Base-by-base conservation (phyloP, 139 green algal genomes). In the Chlamydomonas sp. region DNA sequence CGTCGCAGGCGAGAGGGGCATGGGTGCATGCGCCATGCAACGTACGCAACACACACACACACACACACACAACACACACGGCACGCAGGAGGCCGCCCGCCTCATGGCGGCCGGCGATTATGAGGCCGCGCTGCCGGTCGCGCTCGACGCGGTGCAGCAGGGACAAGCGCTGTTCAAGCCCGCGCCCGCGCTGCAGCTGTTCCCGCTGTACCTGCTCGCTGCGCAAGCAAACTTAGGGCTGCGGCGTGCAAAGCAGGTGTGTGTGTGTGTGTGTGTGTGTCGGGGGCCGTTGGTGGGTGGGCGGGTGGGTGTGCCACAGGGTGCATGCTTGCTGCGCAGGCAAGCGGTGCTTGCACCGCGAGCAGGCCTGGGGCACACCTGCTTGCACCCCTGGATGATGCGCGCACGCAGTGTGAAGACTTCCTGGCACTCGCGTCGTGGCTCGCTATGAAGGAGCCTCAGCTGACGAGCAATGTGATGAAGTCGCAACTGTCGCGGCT, bases 341-440 rank as follows among this genome's bases (percentile, higher is more conserved):
- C n/a, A n/a, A n/a, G n/a, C n/a, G n/a, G n/a, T n/a, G n/a, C n/a
- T n/a, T n/a, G n/a, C 35, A 35, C 29, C 5, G n/a, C 4, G 49
- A 5, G 49, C 49, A 5, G 49, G 49, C 49, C 5, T 5, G 5
- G n/a, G 49, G n/a, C 6, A 60, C 29, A 60, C 49, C 49, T 5
- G 3, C n/a, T 60, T 5, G n/a, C 43, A 76, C n/a, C n/a, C n/a
- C n/a, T n/a, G n/a, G n/a, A n/a, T n/a, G n/a, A n/a, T n/a, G n/a
- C n/a, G n/a, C n/a, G n/a, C n/a, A n/a, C n/a, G n/a, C n/a, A 88
- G 72, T 92, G 88, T 69, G 87, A 90, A 69, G 84, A 92, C 61
- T 89, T 90, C 65, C 76, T 94, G 33, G 79, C 73, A 2, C 85
- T 94, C 29, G 88, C 87, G 0, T 86, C 77, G 29, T 88, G 85